phyloP scores from a whole-genome alignment of 306 rosid genomes.

The Cyamopsis tetragonoloba region DNA sequence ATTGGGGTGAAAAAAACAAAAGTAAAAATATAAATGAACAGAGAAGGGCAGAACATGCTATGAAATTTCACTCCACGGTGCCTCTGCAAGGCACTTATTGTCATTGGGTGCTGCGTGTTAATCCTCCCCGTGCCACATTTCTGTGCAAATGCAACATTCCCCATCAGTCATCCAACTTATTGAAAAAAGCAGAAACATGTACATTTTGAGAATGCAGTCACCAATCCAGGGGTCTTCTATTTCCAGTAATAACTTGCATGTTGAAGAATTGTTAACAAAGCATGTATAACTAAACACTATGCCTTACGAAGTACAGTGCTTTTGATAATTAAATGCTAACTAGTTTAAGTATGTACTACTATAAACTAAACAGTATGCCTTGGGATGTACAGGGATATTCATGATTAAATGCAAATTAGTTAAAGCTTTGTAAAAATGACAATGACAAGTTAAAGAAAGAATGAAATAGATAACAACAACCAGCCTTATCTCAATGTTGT shows the following conservation, averaged over 20 bases:
- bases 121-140: slow-evolving; percentile 75
- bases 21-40: slow-evolving; percentile 28
- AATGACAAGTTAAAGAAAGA: not conserved
- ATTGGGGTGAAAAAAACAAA: slow-evolving; percentile 31
- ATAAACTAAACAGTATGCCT: not conserved
- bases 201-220: not conserved
- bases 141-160: slow-evolving; percentile 43
- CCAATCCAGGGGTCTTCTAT: not conserved
- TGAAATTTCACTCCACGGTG: slow-evolving; percentile 31
- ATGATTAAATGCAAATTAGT: not conserved
- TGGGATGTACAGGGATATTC: not conserved
- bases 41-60: slow-evolving; percentile 35
- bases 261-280: not conserved
- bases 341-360: not conserved
- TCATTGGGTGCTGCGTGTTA: slow-evolving; percentile 97
- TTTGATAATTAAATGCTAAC: not conserved
- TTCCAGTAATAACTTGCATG: not conserved
- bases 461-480: not conserved
- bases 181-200: not conserved
- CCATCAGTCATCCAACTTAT: slow-evolving; percentile 23
- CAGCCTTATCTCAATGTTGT: too few species aligned
- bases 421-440: not conserved
- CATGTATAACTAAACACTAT: not conserved
- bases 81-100: slow-evolving; percentile 34
- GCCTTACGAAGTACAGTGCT: not conserved